phyloP scores from a whole-genome alignment of 129 eudicot species.

The Solidago caesia region DNA sequence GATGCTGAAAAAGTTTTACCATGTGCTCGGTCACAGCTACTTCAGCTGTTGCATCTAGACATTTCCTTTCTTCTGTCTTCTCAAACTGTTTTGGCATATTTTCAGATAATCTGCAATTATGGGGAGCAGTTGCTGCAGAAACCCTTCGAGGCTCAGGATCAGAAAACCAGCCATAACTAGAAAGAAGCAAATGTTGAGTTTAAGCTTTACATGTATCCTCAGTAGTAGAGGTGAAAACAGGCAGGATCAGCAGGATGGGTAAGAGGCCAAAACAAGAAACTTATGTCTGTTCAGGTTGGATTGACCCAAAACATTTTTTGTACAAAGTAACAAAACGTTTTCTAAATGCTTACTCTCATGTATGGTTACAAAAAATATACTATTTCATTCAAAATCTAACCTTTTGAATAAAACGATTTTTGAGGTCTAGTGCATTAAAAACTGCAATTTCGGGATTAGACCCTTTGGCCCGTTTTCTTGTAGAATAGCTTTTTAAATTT shows the following conservation, averaged over 20 bases:
- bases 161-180: conserved; percentile 85
- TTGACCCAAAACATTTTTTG: background rate
- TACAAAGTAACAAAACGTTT: background rate
- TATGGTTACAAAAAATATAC: background rate
- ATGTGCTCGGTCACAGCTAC: conserved; percentile 34
- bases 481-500: background rate
- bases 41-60: conserved; percentile 26
- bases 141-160: conserved; percentile 23
- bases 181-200: conserved; percentile 23
- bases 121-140: conserved; percentile 35
- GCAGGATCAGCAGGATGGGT: background rate
- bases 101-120: conserved; percentile 32
- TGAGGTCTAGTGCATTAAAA: background rate
- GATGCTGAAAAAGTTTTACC: conserved; percentile 36
- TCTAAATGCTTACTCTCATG: background rate
- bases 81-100: conserved; percentile 20
- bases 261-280: background rate
- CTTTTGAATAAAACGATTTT: background rate
- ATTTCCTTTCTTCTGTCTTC: conserved; percentile 32
- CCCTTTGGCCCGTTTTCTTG: background rate
- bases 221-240: background rate
- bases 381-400: background rate
- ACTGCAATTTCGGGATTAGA: background rate
- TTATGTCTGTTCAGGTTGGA: background rate
- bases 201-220: conserved; percentile 2